phyloP scores from a whole-genome alignment of 2,329 filamentous ascomycete genomes.

The Fusarium tanahbumbuense region DNA sequence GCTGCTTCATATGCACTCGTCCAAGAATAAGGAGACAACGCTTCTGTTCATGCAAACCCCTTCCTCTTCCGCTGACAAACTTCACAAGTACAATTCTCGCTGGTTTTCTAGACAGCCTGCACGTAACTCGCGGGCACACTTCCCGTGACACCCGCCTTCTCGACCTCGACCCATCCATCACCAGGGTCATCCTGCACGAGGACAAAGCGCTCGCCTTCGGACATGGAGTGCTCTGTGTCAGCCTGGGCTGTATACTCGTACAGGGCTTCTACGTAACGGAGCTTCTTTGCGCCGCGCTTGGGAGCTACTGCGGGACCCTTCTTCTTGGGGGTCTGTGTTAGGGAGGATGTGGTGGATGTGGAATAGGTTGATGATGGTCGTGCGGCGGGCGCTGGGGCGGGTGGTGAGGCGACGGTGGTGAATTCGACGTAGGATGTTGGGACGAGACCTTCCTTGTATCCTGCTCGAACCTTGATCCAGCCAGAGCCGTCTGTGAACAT shows the following conservation, averaged over 20 bases:
- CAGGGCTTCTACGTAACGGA: conserved; percentile 91
- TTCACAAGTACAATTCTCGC: conserved; percentile 22
- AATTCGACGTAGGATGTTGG: conserved; percentile 87
- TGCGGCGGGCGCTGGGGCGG: conserved; percentile 58
- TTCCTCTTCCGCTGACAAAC: conserved; percentile 8
- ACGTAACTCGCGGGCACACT: conserved; percentile 97
- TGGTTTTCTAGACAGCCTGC: conserved; percentile 70
- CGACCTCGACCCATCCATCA: conserved; percentile 97
- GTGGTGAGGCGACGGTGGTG: conserved; percentile 56
- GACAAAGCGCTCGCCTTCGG: conserved; percentile 90
- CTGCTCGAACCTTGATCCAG: conserved; percentile 86
- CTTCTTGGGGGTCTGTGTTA: conserved; percentile 70
- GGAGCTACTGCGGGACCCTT: conserved; percentile 94
- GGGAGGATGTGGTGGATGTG: conserved; percentile 65
- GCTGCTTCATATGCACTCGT: conserved; percentile 18
- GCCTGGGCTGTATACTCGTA: conserved; percentile 92
- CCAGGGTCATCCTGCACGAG: conserved; percentile 88
- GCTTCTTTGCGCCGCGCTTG: conserved; percentile 88
- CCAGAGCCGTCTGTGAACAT: conserved; percentile 80
- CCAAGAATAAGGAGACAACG: background rate
- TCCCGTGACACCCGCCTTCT: conserved; percentile 85
- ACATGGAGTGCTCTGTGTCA: conserved; percentile 89
- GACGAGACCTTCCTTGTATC: conserved; percentile 83
- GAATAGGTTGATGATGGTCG: conserved; percentile 83
- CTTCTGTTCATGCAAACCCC: background rate